Evolutionary conservation across 306 rosid genomes (phyloP), one percentile per base, ranked within the genome.

Genomic region (Cicer yamashitae): DNA sequence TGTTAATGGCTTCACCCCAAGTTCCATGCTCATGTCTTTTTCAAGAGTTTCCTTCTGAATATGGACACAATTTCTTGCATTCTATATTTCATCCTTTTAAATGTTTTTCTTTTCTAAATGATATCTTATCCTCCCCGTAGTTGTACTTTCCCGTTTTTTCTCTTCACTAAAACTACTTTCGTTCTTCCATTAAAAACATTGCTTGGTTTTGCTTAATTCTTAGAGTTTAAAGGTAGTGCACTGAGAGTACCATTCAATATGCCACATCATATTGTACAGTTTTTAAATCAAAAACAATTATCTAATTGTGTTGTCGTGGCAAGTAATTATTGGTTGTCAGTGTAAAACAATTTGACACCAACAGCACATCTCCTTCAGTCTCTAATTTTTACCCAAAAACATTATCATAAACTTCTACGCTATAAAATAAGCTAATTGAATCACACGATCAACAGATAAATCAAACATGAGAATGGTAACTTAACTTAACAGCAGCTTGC

Each of bases 401-500:
- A 30, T 30, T 30, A 71, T 25, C 64, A 58, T 40, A 39, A 17
- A 13, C 4, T 9, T 39, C 17, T 47, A 8, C 20, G 18, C 6
- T 44, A 34, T 66, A 69, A 50, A 50, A 39, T 15, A 81, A 13
- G 38, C 30, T 4, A 62, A 82, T 46, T 38, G 38, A 82, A 76
- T 14, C 81, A 25, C 17, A 37, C 18, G 46, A 20, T 15, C 70
- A 53, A 69, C 12, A 63, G 15, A 69, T 69, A 37, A 41, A 76
- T 47, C 63, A 69, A 80, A 77, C 37, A 86, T 2, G 58, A 77
- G 73, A 65, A 67, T 57, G 67, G 74, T 20, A 71, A 69, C 53
- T 72, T 76, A 94, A 91, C 97, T 94, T 94, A 63, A 84, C 92
- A 40, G 91, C 86, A 76, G 86, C 91, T 77, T 88, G 93, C 84